phyloP scores from a whole-genome alignment of 768 basidiomycete genomes.

The Naganishia randhawae region DNA sequence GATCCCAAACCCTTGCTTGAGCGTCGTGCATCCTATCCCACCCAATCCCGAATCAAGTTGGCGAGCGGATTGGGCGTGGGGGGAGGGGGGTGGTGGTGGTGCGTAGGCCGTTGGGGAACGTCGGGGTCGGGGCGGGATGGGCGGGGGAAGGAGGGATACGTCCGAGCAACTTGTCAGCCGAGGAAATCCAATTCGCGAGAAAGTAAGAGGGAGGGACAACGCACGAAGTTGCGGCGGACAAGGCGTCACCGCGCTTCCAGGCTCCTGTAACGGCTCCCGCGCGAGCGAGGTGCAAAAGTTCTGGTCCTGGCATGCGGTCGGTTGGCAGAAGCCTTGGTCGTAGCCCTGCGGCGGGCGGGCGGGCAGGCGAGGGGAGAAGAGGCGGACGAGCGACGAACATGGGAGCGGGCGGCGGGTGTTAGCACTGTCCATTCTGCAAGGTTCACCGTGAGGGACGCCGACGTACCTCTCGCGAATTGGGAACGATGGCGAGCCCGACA shows the following conservation, averaged over 20 bases:
- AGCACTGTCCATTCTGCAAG: too few species aligned
- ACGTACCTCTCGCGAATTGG: not conserved
- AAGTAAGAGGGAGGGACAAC: not conserved
- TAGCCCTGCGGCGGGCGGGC: not conserved
- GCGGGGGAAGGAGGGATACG: too few species aligned
- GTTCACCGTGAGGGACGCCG: too few species aligned
- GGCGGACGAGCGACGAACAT: not conserved
- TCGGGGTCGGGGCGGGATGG: too few species aligned
- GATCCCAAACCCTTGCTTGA: constrained; percentile 13
- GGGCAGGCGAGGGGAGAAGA: not conserved
- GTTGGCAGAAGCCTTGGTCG: constrained; percentile 12
- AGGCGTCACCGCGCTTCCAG: not conserved
- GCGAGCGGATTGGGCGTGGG: not conserved
- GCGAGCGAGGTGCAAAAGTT: constrained; percentile 11
- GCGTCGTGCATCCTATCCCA: constrained; percentile 5
- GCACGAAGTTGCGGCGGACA: constrained; percentile 16
- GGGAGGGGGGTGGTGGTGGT: too few species aligned
- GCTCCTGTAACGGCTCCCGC: not conserved
- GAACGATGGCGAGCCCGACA: constrained; percentile 4
- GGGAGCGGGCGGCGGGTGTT: not conserved
- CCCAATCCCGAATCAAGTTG: not conserved
- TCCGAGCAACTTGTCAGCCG: too few species aligned
- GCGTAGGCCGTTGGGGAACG: too few species aligned
- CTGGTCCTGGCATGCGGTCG: constrained; percentile 6
- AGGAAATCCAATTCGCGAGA: too few species aligned